Evolutionary conservation across 192 early-diverging fungal species (phyloP).

Genomic region (Neocallimastix lanati): DNA sequence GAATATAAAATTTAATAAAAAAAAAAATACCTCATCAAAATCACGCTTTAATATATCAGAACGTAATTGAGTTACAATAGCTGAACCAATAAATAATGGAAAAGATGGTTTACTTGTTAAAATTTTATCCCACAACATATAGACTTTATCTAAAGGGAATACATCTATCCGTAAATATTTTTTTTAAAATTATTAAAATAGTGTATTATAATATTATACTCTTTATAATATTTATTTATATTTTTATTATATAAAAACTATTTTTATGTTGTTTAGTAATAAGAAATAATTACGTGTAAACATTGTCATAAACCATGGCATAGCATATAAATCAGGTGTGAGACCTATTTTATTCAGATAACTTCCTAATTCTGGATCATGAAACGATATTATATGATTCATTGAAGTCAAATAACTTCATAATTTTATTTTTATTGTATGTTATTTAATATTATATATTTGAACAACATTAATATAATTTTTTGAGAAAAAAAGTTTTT

Average conservation of each 20-base stretch:
- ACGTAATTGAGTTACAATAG: conserved; percentile 49
- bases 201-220: no score
- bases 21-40: conserved; percentile 52
- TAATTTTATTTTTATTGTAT: no score
- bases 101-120: conserved; percentile 42
- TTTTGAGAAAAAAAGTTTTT: no score
- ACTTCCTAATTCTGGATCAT: background rate
- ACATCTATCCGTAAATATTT: conserved; percentile 39
- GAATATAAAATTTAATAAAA: no score
- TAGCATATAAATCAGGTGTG: background rate
- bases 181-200: no score
- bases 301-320: background rate
- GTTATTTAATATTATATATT: no score
- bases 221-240: no score
- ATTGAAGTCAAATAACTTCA: background rate
- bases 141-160: conserved; percentile 62
- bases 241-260: no score
- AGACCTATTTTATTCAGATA: background rate
- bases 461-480: no score
- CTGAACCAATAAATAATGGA: conserved; percentile 44
- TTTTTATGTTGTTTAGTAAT: no score
- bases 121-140: conserved; percentile 61
- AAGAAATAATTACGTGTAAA: background rate
- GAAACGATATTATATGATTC: background rate
- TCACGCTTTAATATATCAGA: conserved; percentile 37